These are phyloP conservation scores for Actinidia chinensis DNA, from an alignment of 179 eudicot species.

Conservation along the genomic window DNA sequence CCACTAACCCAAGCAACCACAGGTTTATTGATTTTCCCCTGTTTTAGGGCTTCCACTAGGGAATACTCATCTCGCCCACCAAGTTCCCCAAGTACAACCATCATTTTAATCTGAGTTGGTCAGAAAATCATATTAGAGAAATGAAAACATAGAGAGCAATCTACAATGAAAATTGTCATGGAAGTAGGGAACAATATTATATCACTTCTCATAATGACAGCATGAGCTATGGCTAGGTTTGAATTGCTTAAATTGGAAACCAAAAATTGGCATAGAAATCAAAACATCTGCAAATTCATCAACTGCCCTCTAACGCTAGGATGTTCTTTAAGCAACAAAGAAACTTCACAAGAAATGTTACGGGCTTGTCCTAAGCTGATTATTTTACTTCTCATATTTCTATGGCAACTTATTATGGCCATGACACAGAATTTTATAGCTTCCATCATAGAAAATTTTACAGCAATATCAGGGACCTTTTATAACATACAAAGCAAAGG, in stretches of 20 bases:
- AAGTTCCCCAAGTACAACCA: slow-evolving; percentile 96
- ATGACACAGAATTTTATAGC: not conserved
- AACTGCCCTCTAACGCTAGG: slow-evolving; percentile 6
- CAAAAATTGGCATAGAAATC: not conserved
- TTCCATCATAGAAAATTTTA: not conserved
- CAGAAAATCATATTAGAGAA: slow-evolving; percentile 19
- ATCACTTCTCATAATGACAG: not conserved
- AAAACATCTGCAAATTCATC: slow-evolving; percentile 5
- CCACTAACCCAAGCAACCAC: slow-evolving; percentile 99
- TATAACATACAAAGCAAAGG: not conserved
- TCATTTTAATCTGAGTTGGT: slow-evolving; percentile 72
- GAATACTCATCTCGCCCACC: slow-evolving; percentile 99
- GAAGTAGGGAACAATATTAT: slow-evolving; percentile 1
- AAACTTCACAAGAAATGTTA: not conserved
- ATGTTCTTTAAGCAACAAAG: not conserved
- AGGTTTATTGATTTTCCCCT: slow-evolving; percentile 87
- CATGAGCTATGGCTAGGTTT: not conserved
- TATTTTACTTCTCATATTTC: not conserved
- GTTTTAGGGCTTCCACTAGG: slow-evolving; percentile 95
- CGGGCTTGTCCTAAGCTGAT: not conserved
- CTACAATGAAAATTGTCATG: not conserved
- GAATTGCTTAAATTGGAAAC: not conserved
- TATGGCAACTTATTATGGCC: not conserved
- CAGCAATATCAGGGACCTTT: not conserved
- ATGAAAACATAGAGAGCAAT: not conserved